These are phyloP conservation scores for Mycena venus DNA, from an alignment of 768 basidiomycete species.

Conservation along the genomic window DNA sequence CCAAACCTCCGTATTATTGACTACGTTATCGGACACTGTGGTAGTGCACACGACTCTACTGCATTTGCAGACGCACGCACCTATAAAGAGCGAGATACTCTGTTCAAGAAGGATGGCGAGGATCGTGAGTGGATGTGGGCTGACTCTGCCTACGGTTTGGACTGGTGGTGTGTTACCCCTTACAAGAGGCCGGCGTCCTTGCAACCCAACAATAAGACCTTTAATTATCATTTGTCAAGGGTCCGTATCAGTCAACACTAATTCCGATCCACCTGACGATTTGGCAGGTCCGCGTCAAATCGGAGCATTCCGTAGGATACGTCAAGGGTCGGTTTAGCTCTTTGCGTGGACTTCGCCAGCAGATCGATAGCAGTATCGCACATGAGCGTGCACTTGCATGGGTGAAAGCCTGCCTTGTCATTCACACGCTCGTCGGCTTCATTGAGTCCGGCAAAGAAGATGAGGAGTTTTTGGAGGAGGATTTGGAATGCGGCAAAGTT, in stretches of 20 bases:
- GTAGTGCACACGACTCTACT: slow-evolving; percentile 25
- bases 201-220: slow-evolving; percentile 21
- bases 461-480: neutral
- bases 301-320: slow-evolving; percentile 43
- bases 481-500: too few relatives aligned
- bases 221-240: slow-evolving; percentile 37
- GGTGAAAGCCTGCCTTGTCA: slow-evolving; percentile 8
- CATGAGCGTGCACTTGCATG: slow-evolving; percentile 12
- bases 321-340: slow-evolving; percentile 44
- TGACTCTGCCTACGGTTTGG: too few relatives aligned
- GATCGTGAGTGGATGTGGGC: slow-evolving; percentile 47
- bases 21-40: slow-evolving; percentile 25
- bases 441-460: neutral
- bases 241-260: slow-evolving; percentile 5
- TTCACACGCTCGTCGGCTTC: neutral
- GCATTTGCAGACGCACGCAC: slow-evolving; percentile 33
- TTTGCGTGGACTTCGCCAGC: slow-evolving; percentile 39
- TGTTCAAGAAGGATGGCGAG: slow-evolving; percentile 23
- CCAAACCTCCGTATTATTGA: slow-evolving; percentile 28
- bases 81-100: slow-evolving; percentile 18
- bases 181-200: slow-evolving; percentile 45
- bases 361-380: slow-evolving; percentile 37
- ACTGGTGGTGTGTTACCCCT: slow-evolving; percentile 44
- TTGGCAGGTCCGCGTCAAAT: slow-evolving; percentile 41
- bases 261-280: too few relatives aligned